phyloP scores from a whole-genome alignment of 352 stramenopile genomes.

The Globisporangium parvum region DNA sequence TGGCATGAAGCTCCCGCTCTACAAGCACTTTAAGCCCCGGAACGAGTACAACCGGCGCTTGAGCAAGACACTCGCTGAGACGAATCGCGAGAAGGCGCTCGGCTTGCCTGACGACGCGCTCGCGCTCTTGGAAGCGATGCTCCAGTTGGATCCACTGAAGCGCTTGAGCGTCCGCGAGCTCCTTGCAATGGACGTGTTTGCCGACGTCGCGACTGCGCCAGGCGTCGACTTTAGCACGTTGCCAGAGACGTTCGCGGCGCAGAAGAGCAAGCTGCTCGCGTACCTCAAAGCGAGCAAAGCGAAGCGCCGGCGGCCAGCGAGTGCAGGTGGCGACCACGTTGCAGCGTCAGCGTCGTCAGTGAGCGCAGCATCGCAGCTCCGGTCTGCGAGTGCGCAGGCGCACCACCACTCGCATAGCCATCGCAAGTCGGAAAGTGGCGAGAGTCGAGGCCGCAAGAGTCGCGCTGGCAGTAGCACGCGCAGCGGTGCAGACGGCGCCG shows the following conservation, averaged over 20 bases:
- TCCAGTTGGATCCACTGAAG: slow-evolving; percentile 67
- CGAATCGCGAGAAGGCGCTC: slow-evolving; percentile 31
- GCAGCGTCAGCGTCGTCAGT: slow-evolving; percentile 6
- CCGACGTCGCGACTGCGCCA: slow-evolving; percentile 18
- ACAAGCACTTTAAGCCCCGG: slow-evolving; percentile 51
- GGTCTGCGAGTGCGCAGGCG: slow-evolving; percentile 5
- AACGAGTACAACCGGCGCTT: slow-evolving; percentile 73
- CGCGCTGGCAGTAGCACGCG: neutral
- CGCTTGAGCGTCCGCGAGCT: slow-evolving; percentile 43
- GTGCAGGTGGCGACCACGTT: neutral
- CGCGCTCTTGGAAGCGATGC: slow-evolving; percentile 63
- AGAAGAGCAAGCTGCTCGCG: slow-evolving; percentile 57
- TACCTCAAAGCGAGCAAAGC: slow-evolving; percentile 40
- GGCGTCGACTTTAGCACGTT: slow-evolving; percentile 38
- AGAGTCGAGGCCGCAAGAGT: neutral
- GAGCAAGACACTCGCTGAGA: slow-evolving; percentile 70
- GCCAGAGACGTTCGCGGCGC: slow-evolving; percentile 38
- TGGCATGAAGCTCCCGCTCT: slow-evolving; percentile 48
- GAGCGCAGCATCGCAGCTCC: slow-evolving; percentile 11
- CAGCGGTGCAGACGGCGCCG: slow-evolving; percentile 22
- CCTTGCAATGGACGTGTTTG: slow-evolving; percentile 56
- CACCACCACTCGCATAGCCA: slow-evolving; percentile 19
- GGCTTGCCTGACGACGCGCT: slow-evolving; percentile 51
- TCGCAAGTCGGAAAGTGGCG: slow-evolving; percentile 11
- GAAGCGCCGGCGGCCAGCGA: slow-evolving; percentile 19